A percentile compares a stretch with the other conserved stretches of the same genome.
Evolutionary conservation across 495 filamentous ascomycete species (phyloP).

Genomic region (Daldinia bambusicola): DNA sequence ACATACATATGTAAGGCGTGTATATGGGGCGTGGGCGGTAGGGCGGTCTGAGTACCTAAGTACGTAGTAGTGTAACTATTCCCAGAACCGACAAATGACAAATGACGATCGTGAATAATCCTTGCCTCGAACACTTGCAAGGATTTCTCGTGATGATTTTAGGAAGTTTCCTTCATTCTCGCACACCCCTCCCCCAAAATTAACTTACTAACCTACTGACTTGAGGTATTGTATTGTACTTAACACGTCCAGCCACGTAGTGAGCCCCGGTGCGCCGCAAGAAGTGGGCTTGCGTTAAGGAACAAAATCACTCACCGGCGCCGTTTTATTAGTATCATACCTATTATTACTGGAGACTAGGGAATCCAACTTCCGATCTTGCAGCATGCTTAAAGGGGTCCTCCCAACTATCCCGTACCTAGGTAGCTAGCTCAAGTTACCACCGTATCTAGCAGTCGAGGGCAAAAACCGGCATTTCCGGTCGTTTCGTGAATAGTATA

Average conservation of each 20-base stretch:
- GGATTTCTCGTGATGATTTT: constrained; percentile 12
- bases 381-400: constrained; percentile 31
- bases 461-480: constrained; percentile 22
- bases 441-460: constrained; percentile 1
- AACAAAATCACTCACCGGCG: constrained; percentile 43
- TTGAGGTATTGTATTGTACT: not conserved
- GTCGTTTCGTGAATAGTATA: constrained; percentile 32
- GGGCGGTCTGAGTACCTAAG: constrained; percentile 15
- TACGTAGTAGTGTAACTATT: constrained; percentile 28
- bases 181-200: constrained; percentile 4
- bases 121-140: constrained; percentile 13
- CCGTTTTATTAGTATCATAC: constrained; percentile 19
- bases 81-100: constrained; percentile 30
- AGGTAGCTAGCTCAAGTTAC: constrained; percentile 4
- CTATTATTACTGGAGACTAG: constrained; percentile 33
- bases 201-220: not conserved
- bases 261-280: constrained; percentile 18
- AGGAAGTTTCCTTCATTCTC: constrained; percentile 22
- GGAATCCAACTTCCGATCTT: not conserved
- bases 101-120: constrained; percentile 33
- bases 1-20: not conserved
- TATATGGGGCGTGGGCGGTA: not conserved
- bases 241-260: not conserved
- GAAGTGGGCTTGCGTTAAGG: constrained; percentile 33
- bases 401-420: constrained; percentile 19